Evolutionary conservation across 345 rosid genomes (phyloP).

Genomic region (Citrus sp.): DNA sequence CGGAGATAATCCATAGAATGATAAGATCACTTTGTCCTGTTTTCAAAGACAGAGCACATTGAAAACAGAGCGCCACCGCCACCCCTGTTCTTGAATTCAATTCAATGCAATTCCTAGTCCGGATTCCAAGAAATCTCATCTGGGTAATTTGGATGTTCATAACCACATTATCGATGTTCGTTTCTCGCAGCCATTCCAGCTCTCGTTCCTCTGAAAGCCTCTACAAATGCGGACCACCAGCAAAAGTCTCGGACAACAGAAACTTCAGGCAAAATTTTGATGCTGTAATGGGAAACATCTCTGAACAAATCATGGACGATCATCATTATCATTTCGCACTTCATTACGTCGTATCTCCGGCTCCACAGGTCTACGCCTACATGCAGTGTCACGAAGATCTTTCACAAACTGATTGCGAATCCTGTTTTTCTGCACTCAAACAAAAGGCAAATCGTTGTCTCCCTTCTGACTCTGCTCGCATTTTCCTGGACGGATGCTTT

Average conservation of each 20-base stretch:
- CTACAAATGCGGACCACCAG: constrained; percentile 9
- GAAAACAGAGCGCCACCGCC: not conserved
- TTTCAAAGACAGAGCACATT: not conserved
- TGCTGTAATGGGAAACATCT: constrained; percentile 19
- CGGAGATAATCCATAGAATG: not conserved
- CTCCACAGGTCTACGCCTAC: constrained; percentile 30
- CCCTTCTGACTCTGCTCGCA: constrained; percentile 39
- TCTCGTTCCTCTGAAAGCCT: not conserved
- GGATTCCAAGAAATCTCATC: constrained; percentile 1
- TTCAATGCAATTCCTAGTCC: constrained; percentile 32
- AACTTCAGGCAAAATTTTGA: constrained; percentile 5
- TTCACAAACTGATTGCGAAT: constrained; percentile 34
- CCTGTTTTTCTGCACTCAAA: constrained; percentile 36
- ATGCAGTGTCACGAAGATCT: constrained; percentile 52
- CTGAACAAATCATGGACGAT: not conserved
- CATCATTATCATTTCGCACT: constrained; percentile 15
- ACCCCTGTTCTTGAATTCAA: constrained; percentile 7
- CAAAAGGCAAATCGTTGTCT: constrained; percentile 27
- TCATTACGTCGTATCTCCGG: constrained; percentile 19
- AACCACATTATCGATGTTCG: not conserved
- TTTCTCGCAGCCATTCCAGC: not conserved
- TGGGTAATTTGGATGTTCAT: constrained; percentile 11
- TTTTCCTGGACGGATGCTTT: constrained; percentile 68
- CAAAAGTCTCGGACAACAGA: not conserved
- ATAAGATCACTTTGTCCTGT: constrained; percentile 6